Percentiles rank a stretch among this genome's conserved stretches.
Evolutionary conservation across 257 asterid species (phyloP).

Genomic region (Petunia axillaris): DNA sequence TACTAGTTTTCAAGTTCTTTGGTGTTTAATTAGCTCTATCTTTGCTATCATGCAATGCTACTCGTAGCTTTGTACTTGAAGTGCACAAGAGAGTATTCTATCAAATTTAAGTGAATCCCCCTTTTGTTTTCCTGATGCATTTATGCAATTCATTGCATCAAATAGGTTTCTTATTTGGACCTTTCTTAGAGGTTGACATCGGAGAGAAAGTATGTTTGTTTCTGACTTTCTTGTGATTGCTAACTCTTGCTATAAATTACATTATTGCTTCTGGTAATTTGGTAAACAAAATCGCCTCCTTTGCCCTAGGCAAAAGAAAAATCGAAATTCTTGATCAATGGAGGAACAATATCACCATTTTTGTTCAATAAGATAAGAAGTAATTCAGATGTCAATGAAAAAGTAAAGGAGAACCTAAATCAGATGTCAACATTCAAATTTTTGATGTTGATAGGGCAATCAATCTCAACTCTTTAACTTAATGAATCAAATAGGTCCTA

Average conservation of each 20-base stretch:
- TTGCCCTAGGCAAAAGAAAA: too few relatives aligned
- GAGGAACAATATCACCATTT: too few relatives aligned
- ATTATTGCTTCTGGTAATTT: too few relatives aligned
- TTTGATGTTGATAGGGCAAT: too few relatives aligned
- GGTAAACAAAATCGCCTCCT: too few relatives aligned
- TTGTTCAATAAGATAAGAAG: too few relatives aligned
- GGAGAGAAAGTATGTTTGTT: neutral
- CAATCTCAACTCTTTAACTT: too few relatives aligned
- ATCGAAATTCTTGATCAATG: too few relatives aligned
- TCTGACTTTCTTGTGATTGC: neutral
- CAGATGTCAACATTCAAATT: too few relatives aligned
- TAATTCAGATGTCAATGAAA: too few relatives aligned
- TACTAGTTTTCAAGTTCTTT: neutral
- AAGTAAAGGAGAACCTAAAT: too few relatives aligned
- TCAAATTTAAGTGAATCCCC: conserved; percentile 7
- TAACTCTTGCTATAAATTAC: neutral
- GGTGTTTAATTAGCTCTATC: neutral
- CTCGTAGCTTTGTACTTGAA: conserved; percentile 16
- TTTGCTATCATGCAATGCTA: neutral
- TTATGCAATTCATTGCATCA: neutral
- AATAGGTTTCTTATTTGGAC: neutral
- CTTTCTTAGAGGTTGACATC: neutral
- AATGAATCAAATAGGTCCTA: too few relatives aligned
- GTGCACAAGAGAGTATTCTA: neutral
- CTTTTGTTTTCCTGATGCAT: neutral